Base-by-base conservation (phyloP, 306 rosid species). In the Prosopis cineraria region DNA sequence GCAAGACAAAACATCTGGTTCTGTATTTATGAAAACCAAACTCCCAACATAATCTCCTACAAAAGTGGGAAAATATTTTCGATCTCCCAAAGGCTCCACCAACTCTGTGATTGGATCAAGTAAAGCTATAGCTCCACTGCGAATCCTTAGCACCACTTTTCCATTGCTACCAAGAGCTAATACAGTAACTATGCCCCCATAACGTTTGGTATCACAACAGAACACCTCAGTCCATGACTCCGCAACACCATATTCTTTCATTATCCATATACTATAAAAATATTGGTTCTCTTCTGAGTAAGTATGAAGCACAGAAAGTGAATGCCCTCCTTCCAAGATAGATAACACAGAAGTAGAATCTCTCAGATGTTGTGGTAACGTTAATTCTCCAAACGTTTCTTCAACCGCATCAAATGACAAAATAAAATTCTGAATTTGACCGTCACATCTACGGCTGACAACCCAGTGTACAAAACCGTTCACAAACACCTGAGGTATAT, bases 161-260 rank as follows among this genome's bases (percentile, higher is more conserved):
- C 68, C 68, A 30, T 10, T 33, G 10, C 14, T 34, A 5, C 14
- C 10, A 17, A 17, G 6, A 9, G 68, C 68, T 9, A 33, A 63
- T 7, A 63, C 43, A n/a, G 1, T 31, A 6, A 6, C 2, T 30
- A 62, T 31, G 12, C 40, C 40, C 24, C 68, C 68, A 62, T 16
- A 62, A 14, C 7, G 11, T 1, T 2, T 31, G 2, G 6, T 30
- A 62, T 62, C 12, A 31, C 5, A 30, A 62, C 1, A 10, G 10
- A 63, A 63, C 68, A 63, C 68, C 14, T 63, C 25, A 63, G 37
- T 17, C 68, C 68, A 63, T 33, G 68, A 63, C 2, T 34, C 43
- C 24, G 7, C 68, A 6, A 17, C 43, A 33, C 68, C 68, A 33
- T 63, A 63, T 19, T 62, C 68, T 62, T 62, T 33, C 68, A 62